Evolutionary conservation across 768 basidiomycete species (phyloP), one percentile per base, ranked within the genome.

Genomic region (Hebeloma cylindrosporum): DNA sequence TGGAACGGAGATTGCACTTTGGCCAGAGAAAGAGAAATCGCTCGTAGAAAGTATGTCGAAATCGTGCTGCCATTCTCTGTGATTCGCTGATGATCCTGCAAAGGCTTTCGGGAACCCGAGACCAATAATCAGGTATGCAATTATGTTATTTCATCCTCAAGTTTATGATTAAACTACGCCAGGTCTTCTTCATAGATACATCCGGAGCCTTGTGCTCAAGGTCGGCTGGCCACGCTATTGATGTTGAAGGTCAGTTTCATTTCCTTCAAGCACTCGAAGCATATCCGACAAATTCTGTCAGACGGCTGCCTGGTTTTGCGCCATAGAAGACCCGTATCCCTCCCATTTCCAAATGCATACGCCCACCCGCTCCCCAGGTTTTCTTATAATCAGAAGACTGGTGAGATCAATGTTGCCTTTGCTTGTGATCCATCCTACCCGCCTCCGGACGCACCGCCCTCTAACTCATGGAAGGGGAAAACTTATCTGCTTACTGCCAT

Each of bases 151-250:
- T n/a, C n/a, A n/a, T n/a, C n/a, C n/a, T n/a, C n/a, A n/a, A 21
- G 67, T 53, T 27, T 10, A 33, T 21, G 26, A 34, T 27, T 27
- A 25, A 40, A 14, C 18, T 33, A 11, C 26, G 34, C 4, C 54
- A 91, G 85, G 85, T 92, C 13, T 92, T 90, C 68, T 92, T 88
- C 67, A 78, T 92, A 41, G 90, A 93, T 60, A 75, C 78, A 2
- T 77, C 79, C 14, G 89, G 90, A 14, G 80, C 80, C 7, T 64
- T 92, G 30, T 92, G 87, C 60, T 88, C 89, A 7, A 76, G 85
- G 53, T 77, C 80, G 3, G 78, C 88, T 11, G 90, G 90, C 0
- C 88, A 91, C 64, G 90, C 88, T 6, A 68, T 93, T 27, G 89
- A 93, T 55, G 65, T 92, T 26, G 80, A 91, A 72, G 78, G 88